A percentile compares a stretch with the other conserved stretches of the same genome.
These are phyloP conservation scores for Mycocentrospora acerina DNA, from an alignment of 2,329 filamentous ascomycete species.

Conservation along the genomic window DNA sequence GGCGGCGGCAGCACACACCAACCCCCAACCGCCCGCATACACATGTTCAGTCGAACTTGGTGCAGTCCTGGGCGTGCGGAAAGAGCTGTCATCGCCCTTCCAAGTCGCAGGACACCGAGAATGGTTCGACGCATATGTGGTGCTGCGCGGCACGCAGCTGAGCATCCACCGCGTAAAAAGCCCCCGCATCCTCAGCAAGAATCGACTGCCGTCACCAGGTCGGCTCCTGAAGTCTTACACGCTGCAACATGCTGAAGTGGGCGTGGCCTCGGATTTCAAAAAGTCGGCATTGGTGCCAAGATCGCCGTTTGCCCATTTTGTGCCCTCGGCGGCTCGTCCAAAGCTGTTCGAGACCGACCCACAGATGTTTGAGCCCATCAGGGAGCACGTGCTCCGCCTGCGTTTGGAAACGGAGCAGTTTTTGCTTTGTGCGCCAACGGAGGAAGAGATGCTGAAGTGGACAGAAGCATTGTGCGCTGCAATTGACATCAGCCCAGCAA, in stretches of 20 bases:
- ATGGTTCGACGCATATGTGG: constrained; percentile 65
- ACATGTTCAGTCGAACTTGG: constrained; percentile 38
- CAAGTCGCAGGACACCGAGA: constrained; percentile 63
- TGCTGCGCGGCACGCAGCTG: constrained; percentile 68
- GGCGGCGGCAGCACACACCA: constrained; percentile 13
- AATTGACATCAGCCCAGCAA: constrained; percentile 68
- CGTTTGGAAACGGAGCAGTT: constrained; percentile 75
- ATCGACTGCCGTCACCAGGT: constrained; percentile 56
- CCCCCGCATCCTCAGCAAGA: constrained; percentile 47
- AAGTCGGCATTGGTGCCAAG: constrained; percentile 54
- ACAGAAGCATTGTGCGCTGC: constrained; percentile 67
- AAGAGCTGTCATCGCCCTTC: constrained; percentile 66
- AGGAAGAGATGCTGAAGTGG: constrained; percentile 69
- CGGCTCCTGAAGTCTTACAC: constrained; percentile 68
- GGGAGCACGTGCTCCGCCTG: constrained; percentile 67
- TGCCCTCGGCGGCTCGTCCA: constrained; percentile 43
- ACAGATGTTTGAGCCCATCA: constrained; percentile 47
- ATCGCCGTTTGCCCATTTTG: constrained; percentile 48
- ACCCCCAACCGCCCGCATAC: constrained; percentile 36
- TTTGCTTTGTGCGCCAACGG: constrained; percentile 64
- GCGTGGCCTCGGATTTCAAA: constrained; percentile 70
- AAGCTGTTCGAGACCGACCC: constrained; percentile 50
- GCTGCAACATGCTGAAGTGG: constrained; percentile 72
- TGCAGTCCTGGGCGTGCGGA: constrained; percentile 55
- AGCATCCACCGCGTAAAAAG: constrained; percentile 65